phyloP scores from a whole-genome alignment of 306 rosid species.

The Delonix regia region DNA sequence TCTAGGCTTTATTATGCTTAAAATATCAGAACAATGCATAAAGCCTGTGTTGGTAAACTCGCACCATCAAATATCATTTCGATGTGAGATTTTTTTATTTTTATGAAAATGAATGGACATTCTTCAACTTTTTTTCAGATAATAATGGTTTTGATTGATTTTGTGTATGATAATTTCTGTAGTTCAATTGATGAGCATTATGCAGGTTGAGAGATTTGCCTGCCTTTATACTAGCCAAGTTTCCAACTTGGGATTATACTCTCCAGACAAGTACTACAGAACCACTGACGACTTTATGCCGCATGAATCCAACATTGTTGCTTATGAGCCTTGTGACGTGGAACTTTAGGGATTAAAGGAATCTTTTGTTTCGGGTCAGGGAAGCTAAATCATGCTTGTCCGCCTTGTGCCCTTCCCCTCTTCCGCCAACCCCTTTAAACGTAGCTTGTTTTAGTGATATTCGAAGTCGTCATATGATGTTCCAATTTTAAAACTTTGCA shows the following conservation, averaged over 20 bases:
- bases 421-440: not conserved
- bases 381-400: constrained; percentile 18
- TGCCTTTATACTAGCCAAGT: constrained; percentile 94
- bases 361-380: constrained; percentile 28
- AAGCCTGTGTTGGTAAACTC: not conserved
- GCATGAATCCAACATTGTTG: constrained; percentile 79
- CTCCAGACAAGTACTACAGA: constrained; percentile 93
- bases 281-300: constrained; percentile 98
- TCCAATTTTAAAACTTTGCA: not conserved
- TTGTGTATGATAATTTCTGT: not conserved
- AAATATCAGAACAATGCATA: not conserved
- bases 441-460: not conserved
- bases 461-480: not conserved
- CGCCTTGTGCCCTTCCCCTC: not conserved
- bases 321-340: constrained; percentile 45
- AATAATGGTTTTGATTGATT: constrained; percentile 10
- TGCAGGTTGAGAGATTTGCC: constrained; percentile 97
- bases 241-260: constrained; percentile 82
- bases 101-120: not conserved
- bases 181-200: not conserved
- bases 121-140: not conserved
- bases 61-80: constrained; percentile 19
- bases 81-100: constrained; percentile 9
- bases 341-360: constrained; percentile 24
- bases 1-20: not conserved